Conservation (phyloP, 2,329 filamentous ascomycete species). For the Aureobasidium pullulans region DNA sequence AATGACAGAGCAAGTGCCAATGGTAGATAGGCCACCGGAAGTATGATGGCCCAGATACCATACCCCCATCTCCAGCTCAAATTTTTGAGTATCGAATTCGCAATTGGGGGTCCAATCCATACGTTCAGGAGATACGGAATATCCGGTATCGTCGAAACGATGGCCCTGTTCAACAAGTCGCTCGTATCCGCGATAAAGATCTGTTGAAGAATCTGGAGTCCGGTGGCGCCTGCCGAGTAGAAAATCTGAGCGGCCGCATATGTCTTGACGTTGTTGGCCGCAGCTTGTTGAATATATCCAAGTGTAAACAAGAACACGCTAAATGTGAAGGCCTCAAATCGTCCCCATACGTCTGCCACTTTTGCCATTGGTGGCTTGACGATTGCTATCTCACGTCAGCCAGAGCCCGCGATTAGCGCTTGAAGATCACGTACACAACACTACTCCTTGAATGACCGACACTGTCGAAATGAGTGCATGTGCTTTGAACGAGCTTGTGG, state of each 20-base stretch:
- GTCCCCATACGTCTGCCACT: constrained; percentile 55
- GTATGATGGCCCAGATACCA: constrained; percentile 55
- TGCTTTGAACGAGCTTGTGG: constrained; percentile 56
- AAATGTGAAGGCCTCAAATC: constrained; percentile 51
- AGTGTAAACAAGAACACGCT: constrained; percentile 48
- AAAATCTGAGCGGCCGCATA: constrained; percentile 53
- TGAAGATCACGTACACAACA: constrained; percentile 44
- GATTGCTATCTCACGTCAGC: constrained; percentile 34
- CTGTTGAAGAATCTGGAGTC: constrained; percentile 54
- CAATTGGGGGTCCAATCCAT: constrained; percentile 52
- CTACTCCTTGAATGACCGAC: constrained; percentile 55
- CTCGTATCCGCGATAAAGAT: constrained; percentile 60
- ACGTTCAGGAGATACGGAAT: constrained; percentile 55
- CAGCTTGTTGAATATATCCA: constrained; percentile 52
- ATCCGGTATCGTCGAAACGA: constrained; percentile 53
- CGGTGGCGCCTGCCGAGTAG: constrained; percentile 54
- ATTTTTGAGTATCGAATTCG: constrained; percentile 38
- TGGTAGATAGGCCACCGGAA: constrained; percentile 50
- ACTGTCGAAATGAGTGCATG: constrained; percentile 62
- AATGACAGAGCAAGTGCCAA: constrained; percentile 46
- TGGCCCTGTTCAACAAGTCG: constrained; percentile 51
- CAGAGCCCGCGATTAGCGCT: not conserved
- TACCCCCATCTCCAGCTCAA: constrained; percentile 57
- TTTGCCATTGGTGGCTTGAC: constrained; percentile 57
- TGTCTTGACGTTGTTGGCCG: constrained; percentile 47